phyloP scores from a whole-genome alignment of 202 grass and related monocot species.

The Schoenoplectus triqueter region DNA sequence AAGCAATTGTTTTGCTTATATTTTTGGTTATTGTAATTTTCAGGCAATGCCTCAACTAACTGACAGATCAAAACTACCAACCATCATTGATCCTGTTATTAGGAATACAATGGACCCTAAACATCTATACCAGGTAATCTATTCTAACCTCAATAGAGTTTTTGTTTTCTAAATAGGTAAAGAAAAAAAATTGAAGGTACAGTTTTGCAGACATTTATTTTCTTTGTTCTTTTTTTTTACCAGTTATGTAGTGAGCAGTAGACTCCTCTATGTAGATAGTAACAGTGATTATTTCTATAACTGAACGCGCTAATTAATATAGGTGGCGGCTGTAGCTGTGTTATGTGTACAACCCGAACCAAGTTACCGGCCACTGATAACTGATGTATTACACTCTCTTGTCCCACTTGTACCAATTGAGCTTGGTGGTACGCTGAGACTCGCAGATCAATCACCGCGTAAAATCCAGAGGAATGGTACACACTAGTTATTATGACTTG shows the following conservation, averaged over 20 bases:
- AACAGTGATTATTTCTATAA: background rate
- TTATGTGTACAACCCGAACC: conserved; percentile 92
- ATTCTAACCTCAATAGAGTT: conserved; percentile 24
- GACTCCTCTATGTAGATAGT: background rate
- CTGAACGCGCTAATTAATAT: conserved; percentile 36
- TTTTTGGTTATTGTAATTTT: conserved; percentile 32
- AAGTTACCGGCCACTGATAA: conserved; percentile 95
- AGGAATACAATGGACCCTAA: conserved; percentile 90
- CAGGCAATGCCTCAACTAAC: conserved; percentile 99
- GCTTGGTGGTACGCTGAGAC: conserved; percentile 80
- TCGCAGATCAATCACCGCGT: conserved; percentile 49
- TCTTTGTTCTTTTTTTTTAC: background rate
- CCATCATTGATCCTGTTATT: conserved; percentile 91
- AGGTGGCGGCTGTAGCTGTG: conserved; percentile 95
- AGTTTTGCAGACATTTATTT: background rate
- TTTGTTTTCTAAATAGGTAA: background rate
- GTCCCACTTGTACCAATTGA: conserved; percentile 85
- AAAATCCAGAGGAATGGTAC: conserved; percentile 5
- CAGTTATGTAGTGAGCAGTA: background rate
- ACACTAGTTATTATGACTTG: conserved; percentile 15
- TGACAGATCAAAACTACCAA: conserved; percentile 91
- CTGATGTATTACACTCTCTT: conserved; percentile 94
- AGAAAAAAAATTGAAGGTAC: background rate
- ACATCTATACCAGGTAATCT: conserved; percentile 89
- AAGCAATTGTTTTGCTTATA: conserved; percentile 32